Percentiles rank a stretch among this genome's conserved stretches.
Conservation (phyloP, 106 monocot species). For the Dendrobium chrysotoxum region DNA sequence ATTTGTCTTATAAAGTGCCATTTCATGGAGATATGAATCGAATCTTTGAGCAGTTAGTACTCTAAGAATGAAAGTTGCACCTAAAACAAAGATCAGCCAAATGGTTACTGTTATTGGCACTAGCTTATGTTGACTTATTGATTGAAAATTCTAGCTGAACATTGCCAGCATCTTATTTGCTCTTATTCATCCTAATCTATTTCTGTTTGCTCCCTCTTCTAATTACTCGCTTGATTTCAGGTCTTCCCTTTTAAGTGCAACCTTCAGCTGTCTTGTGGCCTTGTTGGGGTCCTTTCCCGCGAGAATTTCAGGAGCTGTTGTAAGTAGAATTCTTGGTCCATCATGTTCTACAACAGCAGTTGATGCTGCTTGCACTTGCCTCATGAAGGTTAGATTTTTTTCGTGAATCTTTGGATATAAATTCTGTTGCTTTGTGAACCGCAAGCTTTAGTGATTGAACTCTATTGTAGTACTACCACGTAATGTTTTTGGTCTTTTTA, state of each 20-base stretch:
- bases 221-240: conserved; percentile 23
- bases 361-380: conserved; percentile 55
- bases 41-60: background rate
- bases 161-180: background rate
- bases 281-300: conserved; percentile 55
- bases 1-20: background rate
- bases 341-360: conserved; percentile 76
- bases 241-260: conserved; percentile 49
- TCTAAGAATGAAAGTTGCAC: background rate
- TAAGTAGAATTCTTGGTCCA: conserved; percentile 47
- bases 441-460: background rate
- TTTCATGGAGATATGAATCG: background rate
- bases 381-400: conserved; percentile 45
- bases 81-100: background rate
- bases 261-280: conserved; percentile 41
- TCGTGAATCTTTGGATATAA: background rate
- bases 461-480: background rate
- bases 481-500: background rate
- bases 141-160: background rate
- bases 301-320: conserved; percentile 25
- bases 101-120: background rate
- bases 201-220: background rate
- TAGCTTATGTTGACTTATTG: background rate
- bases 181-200: background rate
- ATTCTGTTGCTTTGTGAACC: background rate